phyloP scores from a whole-genome alignment of 441 rosid species.

The Melastoma candidum region DNA sequence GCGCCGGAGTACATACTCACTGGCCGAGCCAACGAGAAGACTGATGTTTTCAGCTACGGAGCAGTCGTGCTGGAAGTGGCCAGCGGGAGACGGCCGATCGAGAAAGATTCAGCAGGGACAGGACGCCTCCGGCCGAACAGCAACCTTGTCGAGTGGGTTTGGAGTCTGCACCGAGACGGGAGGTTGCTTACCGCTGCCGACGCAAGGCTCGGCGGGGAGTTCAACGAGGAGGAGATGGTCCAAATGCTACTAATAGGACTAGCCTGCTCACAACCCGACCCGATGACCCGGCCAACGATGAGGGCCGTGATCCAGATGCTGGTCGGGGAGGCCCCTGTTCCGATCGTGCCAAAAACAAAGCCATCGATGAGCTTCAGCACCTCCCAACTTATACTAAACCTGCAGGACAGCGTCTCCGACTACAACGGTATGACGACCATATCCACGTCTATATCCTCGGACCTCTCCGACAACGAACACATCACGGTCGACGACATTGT shows the following conservation, averaged over 20 bases:
- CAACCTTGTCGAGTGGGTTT: constrained; percentile 94
- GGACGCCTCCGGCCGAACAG: constrained; percentile 32
- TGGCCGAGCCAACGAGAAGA: constrained; percentile 81
- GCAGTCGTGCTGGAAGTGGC: constrained; percentile 86
- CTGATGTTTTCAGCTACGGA: constrained; percentile 91
- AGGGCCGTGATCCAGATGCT: constrained; percentile 81
- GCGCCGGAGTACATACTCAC: constrained; percentile 94
- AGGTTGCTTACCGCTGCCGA: constrained; percentile 58
- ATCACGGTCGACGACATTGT: constrained; percentile 38
- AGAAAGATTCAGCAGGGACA: constrained; percentile 31
- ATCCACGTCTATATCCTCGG: constrained; percentile 45
- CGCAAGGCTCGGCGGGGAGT: constrained; percentile 47
- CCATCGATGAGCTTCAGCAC: constrained; percentile 83
- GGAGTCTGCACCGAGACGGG: constrained; percentile 83
- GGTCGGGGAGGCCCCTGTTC: constrained; percentile 77
- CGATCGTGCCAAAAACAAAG: constrained; percentile 64
- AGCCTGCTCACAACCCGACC: constrained; percentile 93
- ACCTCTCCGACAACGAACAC: constrained; percentile 52
- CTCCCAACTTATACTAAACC: constrained; percentile 57
- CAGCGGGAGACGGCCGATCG: constrained; percentile 83
- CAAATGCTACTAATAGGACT: constrained; percentile 69
- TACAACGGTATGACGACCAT: constrained; percentile 47
- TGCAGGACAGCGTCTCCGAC: constrained; percentile 90
- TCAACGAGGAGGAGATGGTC: constrained; percentile 48
- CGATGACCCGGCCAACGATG: constrained; percentile 74